Conservation (phyloP, 192 early-diverging fungal genomes). For the Coemansia sp. region DNA sequence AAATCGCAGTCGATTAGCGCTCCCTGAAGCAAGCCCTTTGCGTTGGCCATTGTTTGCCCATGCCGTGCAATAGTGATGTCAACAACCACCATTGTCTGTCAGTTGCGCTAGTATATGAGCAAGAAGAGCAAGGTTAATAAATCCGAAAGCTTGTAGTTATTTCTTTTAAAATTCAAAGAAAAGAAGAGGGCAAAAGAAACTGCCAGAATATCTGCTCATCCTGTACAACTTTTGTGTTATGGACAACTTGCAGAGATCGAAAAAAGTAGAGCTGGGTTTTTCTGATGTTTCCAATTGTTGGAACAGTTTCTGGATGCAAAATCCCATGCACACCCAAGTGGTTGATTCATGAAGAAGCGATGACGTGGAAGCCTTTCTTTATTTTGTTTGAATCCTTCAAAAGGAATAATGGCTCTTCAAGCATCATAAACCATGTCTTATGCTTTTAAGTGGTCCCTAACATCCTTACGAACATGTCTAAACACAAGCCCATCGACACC, state of each 20-base stretch:
- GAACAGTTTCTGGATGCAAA: no score
- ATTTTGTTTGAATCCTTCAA: no score
- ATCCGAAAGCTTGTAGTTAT: neutral
- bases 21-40: constrained; percentile 32
- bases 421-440: no score
- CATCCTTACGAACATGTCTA: constrained; percentile 29
- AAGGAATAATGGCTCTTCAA: no score
- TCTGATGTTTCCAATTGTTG: no score
- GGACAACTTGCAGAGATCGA: no score
- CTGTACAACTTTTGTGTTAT: no score
- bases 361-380: no score
- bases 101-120: neutral
- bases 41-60: constrained; percentile 48
- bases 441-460: constrained; percentile 35
- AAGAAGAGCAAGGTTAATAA: neutral
- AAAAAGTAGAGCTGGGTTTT: no score
- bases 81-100: constrained; percentile 16
- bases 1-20: constrained; percentile 33
- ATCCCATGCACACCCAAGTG: no score
- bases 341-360: no score
- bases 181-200: neutral
- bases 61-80: constrained; percentile 42
- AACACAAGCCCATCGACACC: constrained; percentile 22
- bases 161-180: neutral
- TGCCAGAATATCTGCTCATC: no score